phyloP scores from a whole-genome alignment of 1,284 basidiomycete genomes.

The Inonotus obliquus region DNA sequence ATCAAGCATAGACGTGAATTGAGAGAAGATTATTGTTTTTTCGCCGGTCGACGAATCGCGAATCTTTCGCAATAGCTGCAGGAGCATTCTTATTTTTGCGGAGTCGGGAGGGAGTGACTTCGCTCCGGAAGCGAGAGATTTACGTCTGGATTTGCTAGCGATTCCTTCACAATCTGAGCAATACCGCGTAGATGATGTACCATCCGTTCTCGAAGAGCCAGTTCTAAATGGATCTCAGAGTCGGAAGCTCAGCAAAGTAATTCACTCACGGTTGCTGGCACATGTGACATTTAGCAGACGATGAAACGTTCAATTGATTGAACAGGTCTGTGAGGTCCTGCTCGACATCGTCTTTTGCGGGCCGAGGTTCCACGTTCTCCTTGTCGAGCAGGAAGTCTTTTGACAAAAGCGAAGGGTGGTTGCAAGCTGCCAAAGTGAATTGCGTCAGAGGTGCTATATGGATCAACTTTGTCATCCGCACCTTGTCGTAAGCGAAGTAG shows the following conservation, averaged over 20 bases:
- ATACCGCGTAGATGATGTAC: conserved; percentile 36
- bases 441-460: neutral
- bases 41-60: conserved; percentile 52
- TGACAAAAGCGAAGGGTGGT: conserved; percentile 80
- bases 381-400: conserved; percentile 69
- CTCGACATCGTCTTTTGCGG: conserved; percentile 47
- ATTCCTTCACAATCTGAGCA: conserved; percentile 61
- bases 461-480: conserved; percentile 29
- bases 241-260: neutral
- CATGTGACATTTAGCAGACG: conserved; percentile 63
- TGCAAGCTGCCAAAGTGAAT: conserved; percentile 62
- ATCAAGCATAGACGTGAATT: conserved; percentile 91
- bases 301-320: conserved; percentile 60
- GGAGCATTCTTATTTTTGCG: conserved; percentile 85
- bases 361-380: conserved; percentile 67
- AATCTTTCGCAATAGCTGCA: conserved; percentile 69
- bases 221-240: conserved; percentile 31
- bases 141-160: conserved; percentile 35
- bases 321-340: conserved; percentile 80
- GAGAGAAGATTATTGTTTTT: conserved; percentile 89
- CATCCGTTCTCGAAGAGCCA: conserved; percentile 32
- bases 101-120: conserved; percentile 55
- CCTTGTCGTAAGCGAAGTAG: conserved; percentile 88
- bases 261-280: conserved; percentile 61
- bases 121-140: conserved; percentile 23